Conservation (phyloP, 2,329 filamentous ascomycete species). For the Fusarium albosuccineum region DNA sequence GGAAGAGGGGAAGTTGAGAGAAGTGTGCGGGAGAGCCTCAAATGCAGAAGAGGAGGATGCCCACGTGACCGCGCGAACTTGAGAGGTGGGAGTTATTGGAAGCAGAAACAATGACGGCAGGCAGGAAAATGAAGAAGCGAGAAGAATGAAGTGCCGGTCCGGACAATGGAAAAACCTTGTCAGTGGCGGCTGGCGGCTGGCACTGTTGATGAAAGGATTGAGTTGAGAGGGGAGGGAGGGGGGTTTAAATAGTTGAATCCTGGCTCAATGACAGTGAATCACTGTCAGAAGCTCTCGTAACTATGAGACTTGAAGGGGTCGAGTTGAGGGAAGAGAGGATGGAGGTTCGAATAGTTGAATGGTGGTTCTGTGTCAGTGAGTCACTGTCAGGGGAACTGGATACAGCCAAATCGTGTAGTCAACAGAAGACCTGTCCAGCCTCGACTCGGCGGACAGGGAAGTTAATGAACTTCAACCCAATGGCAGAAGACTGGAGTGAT, state of each 20-base stretch:
- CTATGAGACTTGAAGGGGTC: neutral
- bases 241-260: neutral
- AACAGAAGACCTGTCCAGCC: too few species aligned
- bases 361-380: neutral
- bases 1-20: neutral
- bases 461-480: too few species aligned
- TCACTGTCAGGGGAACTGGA: neutral
- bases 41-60: neutral
- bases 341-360: neutral
- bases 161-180: neutral
- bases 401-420: too few species aligned
- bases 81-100: too few species aligned
- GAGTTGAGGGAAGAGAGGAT: neutral
- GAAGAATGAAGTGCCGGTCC: too few species aligned
- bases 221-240: neutral
- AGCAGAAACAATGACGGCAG: too few species aligned
- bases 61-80: neutral
- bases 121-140: too few species aligned
- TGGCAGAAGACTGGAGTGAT: too few species aligned
- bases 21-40: neutral
- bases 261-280: conserved; percentile 19
- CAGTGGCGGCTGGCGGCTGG: conserved; percentile 13
- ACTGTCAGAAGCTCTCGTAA: neutral
- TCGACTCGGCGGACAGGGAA: too few species aligned
- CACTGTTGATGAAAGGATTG: conserved; percentile 5